phyloP scores from a whole-genome alignment of 306 rosid genomes.

The Morella rubra region DNA sequence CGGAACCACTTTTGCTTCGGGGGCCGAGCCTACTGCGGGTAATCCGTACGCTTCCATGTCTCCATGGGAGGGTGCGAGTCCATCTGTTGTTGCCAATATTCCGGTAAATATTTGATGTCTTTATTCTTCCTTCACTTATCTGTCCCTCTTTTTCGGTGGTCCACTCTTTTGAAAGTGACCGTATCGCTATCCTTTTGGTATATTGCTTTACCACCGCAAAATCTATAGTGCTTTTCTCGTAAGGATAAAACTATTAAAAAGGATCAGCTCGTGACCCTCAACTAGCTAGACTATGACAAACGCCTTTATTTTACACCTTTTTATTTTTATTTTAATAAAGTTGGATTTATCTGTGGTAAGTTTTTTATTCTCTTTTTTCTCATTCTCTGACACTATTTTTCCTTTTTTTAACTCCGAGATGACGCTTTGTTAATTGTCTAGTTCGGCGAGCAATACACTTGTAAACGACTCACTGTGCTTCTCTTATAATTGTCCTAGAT shows the following conservation, averaged over 20 bases:
- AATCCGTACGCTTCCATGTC: conserved; percentile 40
- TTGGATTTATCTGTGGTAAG: no score
- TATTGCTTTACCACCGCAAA: conserved; percentile 5
- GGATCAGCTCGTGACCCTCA: neutral
- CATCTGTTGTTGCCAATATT: conserved; percentile 57
- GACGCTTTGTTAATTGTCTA: no score
- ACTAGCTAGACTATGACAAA: neutral
- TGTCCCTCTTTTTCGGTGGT: conserved; percentile 5
- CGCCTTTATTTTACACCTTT: no score
- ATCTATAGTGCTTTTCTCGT: neutral
- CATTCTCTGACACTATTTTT: no score
- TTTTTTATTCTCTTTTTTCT: no score
- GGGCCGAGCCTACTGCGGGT: conserved; percentile 18
- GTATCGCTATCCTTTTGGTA: neutral
- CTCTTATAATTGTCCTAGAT: no score
- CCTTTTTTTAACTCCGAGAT: no score
- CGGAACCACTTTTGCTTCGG: conserved; percentile 28
- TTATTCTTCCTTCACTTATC: neutral
- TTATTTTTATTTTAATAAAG: no score
- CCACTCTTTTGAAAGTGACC: neutral
- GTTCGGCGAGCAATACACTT: no score
- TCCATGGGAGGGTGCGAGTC: conserved; percentile 46
- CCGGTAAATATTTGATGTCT: conserved; percentile 17
- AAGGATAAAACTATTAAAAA: neutral
- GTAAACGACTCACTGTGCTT: no score